A percentile compares a stretch with the other conserved stretches of the same genome.
phyloP scores from a whole-genome alignment of 140 eudicot genomes.

The Stevia rebaudiana region DNA sequence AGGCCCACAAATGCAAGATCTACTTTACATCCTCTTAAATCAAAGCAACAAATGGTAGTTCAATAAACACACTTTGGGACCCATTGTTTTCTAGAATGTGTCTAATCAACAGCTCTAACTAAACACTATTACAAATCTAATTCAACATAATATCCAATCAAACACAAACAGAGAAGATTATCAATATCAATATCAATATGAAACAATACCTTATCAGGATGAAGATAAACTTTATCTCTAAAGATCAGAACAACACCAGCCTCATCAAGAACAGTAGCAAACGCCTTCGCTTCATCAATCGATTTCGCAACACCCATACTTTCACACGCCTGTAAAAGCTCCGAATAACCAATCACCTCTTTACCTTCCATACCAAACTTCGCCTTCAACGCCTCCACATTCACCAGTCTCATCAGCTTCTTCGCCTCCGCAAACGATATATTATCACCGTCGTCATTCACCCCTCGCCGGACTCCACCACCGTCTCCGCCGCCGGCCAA shows the following conservation, averaged over 20 bases:
- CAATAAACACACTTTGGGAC: not conserved
- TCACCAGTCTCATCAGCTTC: slow-evolving; percentile 62
- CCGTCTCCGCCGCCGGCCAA: slow-evolving; percentile 9
- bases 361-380: slow-evolving; percentile 65
- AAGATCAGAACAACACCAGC: slow-evolving; percentile 72
- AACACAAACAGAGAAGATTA: not conserved
- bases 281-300: slow-evolving; percentile 49
- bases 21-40: not conserved
- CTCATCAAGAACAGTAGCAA: slow-evolving; percentile 66
- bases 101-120: not conserved
- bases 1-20: slow-evolving; percentile 1
- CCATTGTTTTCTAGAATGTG: not conserved
- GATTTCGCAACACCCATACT: slow-evolving; percentile 55
- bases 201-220: slow-evolving; percentile 54
- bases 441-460: too few species aligned
- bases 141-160: not conserved
- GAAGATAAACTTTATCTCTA: slow-evolving; percentile 55
- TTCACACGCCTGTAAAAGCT: slow-evolving; percentile 56
- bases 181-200: too few species aligned
- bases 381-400: slow-evolving; percentile 65
- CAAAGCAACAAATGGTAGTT: not conserved
- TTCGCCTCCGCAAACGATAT: slow-evolving; percentile 41
- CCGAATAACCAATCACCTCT: slow-evolving; percentile 60
- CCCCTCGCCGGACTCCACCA: too few species aligned
- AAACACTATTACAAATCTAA: not conserved